These are phyloP conservation scores for Galerina marginata DNA, from an alignment of 768 basidiomycete genomes.

Conservation along the genomic window DNA sequence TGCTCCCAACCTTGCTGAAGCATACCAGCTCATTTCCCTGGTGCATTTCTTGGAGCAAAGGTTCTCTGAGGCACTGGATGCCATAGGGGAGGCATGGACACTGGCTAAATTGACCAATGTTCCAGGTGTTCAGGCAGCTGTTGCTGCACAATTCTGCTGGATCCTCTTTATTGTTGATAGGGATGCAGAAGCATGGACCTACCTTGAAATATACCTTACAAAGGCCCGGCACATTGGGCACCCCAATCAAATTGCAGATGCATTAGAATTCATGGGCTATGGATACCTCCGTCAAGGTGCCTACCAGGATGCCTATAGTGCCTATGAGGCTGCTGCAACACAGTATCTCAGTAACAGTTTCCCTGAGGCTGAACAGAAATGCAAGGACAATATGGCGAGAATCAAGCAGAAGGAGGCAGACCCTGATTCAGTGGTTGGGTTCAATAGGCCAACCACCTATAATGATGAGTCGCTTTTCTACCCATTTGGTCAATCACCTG, in stretches of 20 bases:
- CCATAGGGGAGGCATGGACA: constrained; percentile 1
- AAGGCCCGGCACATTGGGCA: not conserved
- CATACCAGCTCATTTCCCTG: not conserved
- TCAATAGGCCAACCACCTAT: too few species aligned
- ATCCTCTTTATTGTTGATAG: constrained; percentile 8
- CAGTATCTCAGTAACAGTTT: not conserved
- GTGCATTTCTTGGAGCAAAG: not conserved
- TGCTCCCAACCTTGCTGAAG: not conserved
- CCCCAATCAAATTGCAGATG: not conserved
- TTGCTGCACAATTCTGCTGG: not conserved
- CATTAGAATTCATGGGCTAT: constrained; percentile 8
- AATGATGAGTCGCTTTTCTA: too few species aligned
- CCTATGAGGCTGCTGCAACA: constrained; percentile 7
- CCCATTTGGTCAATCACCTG: too few species aligned
- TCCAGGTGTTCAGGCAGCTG: not conserved
- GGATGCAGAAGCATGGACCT: not conserved
- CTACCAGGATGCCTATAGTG: constrained; percentile 7
- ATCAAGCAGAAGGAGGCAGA: too few species aligned
- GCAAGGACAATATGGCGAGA: too few species aligned
- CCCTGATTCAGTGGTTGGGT: too few species aligned
- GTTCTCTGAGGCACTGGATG: not conserved
- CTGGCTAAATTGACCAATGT: not conserved
- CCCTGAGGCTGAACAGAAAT: too few species aligned
- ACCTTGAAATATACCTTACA: not conserved
- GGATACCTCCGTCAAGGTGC: constrained; percentile 11